Conservation (phyloP, 495 filamentous ascomycete genomes). For the Penicillium macrosclerotiorum region DNA sequence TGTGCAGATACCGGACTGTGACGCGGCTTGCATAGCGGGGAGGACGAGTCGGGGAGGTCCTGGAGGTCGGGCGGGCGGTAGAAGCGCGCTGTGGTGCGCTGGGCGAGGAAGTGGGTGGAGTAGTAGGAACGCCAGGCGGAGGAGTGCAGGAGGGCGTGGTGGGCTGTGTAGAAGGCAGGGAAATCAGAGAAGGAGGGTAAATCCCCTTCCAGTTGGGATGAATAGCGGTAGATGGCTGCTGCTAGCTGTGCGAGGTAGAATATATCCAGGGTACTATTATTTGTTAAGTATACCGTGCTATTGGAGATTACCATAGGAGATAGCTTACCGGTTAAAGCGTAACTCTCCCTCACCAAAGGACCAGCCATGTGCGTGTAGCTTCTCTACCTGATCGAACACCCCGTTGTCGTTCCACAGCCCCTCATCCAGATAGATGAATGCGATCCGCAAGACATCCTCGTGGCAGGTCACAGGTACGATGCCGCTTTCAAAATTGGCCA, state of each 20-base stretch:
- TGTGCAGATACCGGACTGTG: constrained; percentile 13
- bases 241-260: constrained; percentile 26
- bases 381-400: constrained; percentile 19
- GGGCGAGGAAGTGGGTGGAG: constrained; percentile 17
- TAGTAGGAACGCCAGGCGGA: constrained; percentile 25
- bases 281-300: constrained; percentile 9
- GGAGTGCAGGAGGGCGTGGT: constrained; percentile 20
- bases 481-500: constrained; percentile 17
- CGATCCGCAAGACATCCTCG: constrained; percentile 18
- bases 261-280: constrained; percentile 22
- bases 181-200: constrained; percentile 18
- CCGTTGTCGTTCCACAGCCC: constrained; percentile 17
- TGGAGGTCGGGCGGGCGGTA: constrained; percentile 25
- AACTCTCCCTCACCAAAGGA: constrained; percentile 24
- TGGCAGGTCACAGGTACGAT: constrained; percentile 17
- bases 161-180: constrained; percentile 15
- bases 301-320: constrained; percentile 4
- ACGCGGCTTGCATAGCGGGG: constrained; percentile 14
- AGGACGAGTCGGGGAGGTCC: constrained; percentile 22
- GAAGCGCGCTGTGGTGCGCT: constrained; percentile 22
- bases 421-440: constrained; percentile 22
- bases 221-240: constrained; percentile 23
- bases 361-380: constrained; percentile 21
- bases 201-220: constrained; percentile 10
- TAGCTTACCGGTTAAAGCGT: constrained; percentile 23